Conservation (phyloP, 1,139 yeast species). For the Blastobotrys aristatus region DNA sequence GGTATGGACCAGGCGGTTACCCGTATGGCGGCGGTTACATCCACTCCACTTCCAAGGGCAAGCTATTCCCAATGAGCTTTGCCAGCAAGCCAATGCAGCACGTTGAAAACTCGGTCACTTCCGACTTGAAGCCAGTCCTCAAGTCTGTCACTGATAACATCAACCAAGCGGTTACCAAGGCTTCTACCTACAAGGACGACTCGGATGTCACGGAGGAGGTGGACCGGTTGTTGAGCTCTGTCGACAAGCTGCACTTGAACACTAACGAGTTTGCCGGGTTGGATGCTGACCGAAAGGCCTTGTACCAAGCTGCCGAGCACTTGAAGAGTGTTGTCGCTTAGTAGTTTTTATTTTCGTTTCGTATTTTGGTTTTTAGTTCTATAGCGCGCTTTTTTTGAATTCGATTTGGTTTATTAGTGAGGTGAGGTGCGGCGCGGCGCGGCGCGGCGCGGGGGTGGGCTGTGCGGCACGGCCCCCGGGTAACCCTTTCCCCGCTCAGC, state of each 20-base stretch:
- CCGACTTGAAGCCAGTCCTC: background rate
- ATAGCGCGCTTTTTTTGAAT: too few species aligned
- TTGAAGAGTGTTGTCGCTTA: too few species aligned
- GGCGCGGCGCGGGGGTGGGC: too few species aligned
- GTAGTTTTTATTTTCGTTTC: too few species aligned
- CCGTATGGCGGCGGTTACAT: background rate
- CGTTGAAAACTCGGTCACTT: background rate
- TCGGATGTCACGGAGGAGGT: background rate
- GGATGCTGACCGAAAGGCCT: background rate
- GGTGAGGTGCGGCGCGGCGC: too few species aligned
- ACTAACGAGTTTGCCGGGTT: background rate
- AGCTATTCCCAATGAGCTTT: conserved; percentile 1
- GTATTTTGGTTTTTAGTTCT: too few species aligned
- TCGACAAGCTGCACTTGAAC: background rate
- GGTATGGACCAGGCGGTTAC: too few species aligned
- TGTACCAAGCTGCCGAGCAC: background rate
- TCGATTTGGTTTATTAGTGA: too few species aligned
- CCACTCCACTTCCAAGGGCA: background rate
- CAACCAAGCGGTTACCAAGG: background rate
- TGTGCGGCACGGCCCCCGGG: too few species aligned
- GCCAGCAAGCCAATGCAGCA: background rate
- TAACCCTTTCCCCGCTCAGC: too few species aligned
- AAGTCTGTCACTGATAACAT: background rate
- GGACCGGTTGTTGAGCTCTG: background rate
- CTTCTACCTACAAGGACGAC: background rate